Evolutionary conservation across 371 early-diverging fungal genomes (phyloP), one percentile per base, ranked within the genome.

Genomic region (Zychaea mexicana): DNA sequence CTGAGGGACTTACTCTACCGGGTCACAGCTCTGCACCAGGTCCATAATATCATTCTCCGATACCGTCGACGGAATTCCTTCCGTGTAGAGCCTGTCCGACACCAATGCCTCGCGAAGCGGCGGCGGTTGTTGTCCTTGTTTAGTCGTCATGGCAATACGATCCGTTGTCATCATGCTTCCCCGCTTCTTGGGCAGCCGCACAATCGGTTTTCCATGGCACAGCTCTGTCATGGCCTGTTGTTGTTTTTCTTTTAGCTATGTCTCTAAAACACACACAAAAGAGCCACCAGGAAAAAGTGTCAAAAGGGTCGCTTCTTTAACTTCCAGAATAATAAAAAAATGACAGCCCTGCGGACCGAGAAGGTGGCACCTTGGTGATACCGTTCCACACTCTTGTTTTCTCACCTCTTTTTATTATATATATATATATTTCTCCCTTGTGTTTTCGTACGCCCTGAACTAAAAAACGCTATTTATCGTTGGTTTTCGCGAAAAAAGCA

Each of bases 21-120:
- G 73, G 36, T 65, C 62, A 62, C 67, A 78, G 27, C 56, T 57
- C 31, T 66, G 58, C 52, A 78, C 53, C 24, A 75, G 61, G 12
- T 71, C 71, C 71, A 63, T 67, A 10, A 78, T 58, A 54, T 78
- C 78, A 56, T 52, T 57, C 52, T 78, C 71, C 45, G 66, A 65
- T 42, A 75, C 63, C 19, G 62, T 47, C 13, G 36, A 45, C 17
- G 74, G 64, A 22, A 74, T 53, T 17, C 60, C 52, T 42, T 75
- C 71, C 47, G 75, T 53, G 52, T 60, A 70, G n/a, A 70, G 55
- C 30, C 28, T 60, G 21, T 70, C 70, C 39, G 70, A 70, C 46
- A 66, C 66, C 17, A 66, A 61, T 27, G 42, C 31, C 27, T 60
- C 57, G 45, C 49, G 46, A 38, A 42, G 26, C 13, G 10, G 38